Base-by-base conservation (phyloP, 2,329 filamentous ascomycete species). In the Diaporthe humulicola region DNA sequence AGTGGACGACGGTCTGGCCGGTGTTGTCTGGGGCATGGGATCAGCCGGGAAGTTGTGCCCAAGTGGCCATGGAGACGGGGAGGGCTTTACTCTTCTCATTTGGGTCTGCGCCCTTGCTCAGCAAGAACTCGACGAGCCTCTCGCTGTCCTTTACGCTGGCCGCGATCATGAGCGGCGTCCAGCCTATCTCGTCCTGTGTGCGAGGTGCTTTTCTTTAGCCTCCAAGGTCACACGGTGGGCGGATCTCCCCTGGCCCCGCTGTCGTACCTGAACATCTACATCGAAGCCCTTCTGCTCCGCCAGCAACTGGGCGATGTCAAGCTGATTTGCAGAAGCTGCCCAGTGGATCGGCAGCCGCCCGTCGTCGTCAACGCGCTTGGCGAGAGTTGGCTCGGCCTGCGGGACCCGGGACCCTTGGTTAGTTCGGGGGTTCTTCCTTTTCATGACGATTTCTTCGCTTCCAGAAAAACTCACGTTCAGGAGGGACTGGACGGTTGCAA, bases 321-420 rank as follows among this genome's bases (percentile, higher is more conserved):
- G 85, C 78, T 92, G 93, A 82, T 97, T 97, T 83, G 94, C 93
- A 30, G 96, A 97, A 2, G 92, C 91, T 0, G 97, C 96, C 97
- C 97, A 99, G 87, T 99, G 97, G 74, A 98, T 92, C 3, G 97
- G 93, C 50, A 98, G 90, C 58, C 97, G 94, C 22, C 95, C 95
- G 83, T 99, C 97, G 66, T 94, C 93, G 80, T 99, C 97, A 80
- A 92, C 91, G 74, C 84, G 84, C 61, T 86, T 88, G 36, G 94
- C 92, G 52, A 97, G 90, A 80, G 94, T 96, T 3, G 94, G 92
- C 81, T 98, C 95, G 78, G 92, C 91, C 93, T 96, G 73, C 10
- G 10, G 14, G 61, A 19, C 42, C 12, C 15, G 17, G 30, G 48
- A n/a, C 28, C 25, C 45, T 5, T 72, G 19, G 50, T 64, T 22